phyloP scores from a whole-genome alignment of 768 basidiomycete genomes.

The Lactarius akahatsu region DNA sequence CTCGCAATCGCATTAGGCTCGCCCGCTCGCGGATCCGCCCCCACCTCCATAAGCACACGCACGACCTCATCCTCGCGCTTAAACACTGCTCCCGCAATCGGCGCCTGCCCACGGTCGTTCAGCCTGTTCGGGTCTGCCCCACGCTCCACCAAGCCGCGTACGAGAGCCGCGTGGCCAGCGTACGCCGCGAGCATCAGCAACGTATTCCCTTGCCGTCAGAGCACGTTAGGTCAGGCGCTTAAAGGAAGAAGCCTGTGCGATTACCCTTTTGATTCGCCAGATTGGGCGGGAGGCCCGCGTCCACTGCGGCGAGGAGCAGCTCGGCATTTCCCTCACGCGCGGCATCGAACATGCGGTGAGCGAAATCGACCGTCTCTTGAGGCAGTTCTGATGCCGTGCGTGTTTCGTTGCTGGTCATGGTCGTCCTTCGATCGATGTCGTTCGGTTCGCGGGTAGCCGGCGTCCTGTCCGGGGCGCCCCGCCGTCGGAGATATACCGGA shows the following conservation, averaged over 20 bases:
- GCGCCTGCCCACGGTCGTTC: constrained; percentile 72
- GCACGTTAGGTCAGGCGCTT: not conserved
- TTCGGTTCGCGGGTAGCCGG: no score
- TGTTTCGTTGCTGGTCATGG: not conserved
- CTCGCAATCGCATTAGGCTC: constrained; percentile 67
- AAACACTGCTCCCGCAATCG: constrained; percentile 76
- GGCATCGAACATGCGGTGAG: constrained; percentile 72
- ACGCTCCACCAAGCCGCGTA: constrained; percentile 50
- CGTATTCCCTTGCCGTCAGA: constrained; percentile 57
- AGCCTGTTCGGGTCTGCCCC: constrained; percentile 65
- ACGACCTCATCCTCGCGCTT: constrained; percentile 68
- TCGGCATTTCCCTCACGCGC: constrained; percentile 58
- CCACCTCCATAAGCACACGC: constrained; percentile 45
- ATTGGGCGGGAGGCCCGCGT: constrained; percentile 68
- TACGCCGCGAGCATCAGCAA: constrained; percentile 79
- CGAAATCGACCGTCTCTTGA: constrained; percentile 46
- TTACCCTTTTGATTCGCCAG: constrained; percentile 68
- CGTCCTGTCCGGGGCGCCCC: no score
- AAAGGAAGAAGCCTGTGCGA: no score
- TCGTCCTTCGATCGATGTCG: no score
- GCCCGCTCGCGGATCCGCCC: constrained; percentile 65
- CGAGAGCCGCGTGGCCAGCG: constrained; percentile 57
- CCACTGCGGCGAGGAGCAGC: constrained; percentile 57
- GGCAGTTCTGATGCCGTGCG: constrained; percentile 33
- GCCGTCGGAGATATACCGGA: no score